Evolutionary conservation across 2,329 filamentous ascomycete species (phyloP), one percentile per base, ranked within the genome.

Genomic region (Arthrinium puccinioides): DNA sequence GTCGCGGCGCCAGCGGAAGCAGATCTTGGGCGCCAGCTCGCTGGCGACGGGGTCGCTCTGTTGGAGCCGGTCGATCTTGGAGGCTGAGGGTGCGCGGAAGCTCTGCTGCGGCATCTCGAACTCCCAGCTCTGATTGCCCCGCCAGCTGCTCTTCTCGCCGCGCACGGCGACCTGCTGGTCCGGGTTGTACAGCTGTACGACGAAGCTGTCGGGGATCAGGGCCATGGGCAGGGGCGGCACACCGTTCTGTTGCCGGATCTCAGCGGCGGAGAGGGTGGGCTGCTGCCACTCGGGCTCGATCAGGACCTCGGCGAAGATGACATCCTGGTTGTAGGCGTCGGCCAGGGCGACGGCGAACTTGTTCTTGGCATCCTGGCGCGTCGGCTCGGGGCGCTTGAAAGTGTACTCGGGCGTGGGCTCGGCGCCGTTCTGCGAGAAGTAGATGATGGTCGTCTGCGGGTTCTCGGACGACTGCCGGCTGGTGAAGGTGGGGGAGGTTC

Each of bases 161-260:
- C 74, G 79, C 24, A 97, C 74, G 1, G 69, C 51, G 15, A 97
- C 69, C 49, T 84, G 74, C 60, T 92, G 87, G 57, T 97, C 90
- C 0, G 92, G 92, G 56, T 95, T 92, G 69, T 96, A 97, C 4
- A 98, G 79, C 51, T 90, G 83, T 26, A 97, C 73, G n/a, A 74
- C 72, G 58, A 97, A 95, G 37, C 77, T 70, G 39, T 82, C 80
- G 0, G 90, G 89, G 20, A 87, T 74, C 23, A 86, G 70, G 9
- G 89, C 84, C 42, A 83, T 74, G 1, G 83, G 81, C 13, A 74
- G 75, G 16, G 74, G 80, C 4, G 74, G 66, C 1, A 78, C 64
- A 13, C 82, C 83, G 43, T 79, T 81, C 53, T 84, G 73, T n/a
- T 72, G 69, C 44, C 87, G 79, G 39, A 89, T 74, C 55, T 94